A percentile compares a stretch with the other conserved stretches of the same genome.
Conservation (phyloP, 176 grass and related monocot genomes). For the Ensete glaucum region DNA sequence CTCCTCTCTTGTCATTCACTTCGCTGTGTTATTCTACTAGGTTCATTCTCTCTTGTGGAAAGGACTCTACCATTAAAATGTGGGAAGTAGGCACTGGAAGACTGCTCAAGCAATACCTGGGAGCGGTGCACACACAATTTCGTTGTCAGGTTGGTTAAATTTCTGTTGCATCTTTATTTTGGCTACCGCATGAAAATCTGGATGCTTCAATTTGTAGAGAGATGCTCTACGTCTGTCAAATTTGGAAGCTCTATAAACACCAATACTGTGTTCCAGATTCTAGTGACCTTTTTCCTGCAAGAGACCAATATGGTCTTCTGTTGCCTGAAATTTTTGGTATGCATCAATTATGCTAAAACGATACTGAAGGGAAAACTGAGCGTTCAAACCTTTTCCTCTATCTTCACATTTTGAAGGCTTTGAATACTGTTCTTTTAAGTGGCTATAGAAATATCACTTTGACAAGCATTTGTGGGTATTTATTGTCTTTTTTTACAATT, state of each 20-base stretch:
- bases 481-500: too few species aligned
- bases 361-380: too few species aligned
- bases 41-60: constrained; percentile 76
- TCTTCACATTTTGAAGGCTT: too few species aligned
- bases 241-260: not conserved
- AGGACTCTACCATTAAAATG: constrained; percentile 77
- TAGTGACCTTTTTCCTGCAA: not conserved
- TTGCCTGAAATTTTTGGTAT: not conserved
- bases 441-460: too few species aligned
- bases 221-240: not conserved
- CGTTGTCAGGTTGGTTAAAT: constrained; percentile 58
- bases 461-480: too few species aligned
- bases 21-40: constrained; percentile 31
- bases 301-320: not conserved
- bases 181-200: not conserved
- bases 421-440: too few species aligned
- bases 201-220: not conserved
- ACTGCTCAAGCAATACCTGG: constrained; percentile 74
- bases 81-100: constrained; percentile 90
- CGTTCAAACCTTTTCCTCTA: too few species aligned
- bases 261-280: not conserved
- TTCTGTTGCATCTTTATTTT: not conserved
- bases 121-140: constrained; percentile 59
- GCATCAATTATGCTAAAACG: not conserved
- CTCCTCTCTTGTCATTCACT: not conserved